phyloP scores from a whole-genome alignment of 1,139 yeast species.

The Magnusiomyces suaveolens region DNA sequence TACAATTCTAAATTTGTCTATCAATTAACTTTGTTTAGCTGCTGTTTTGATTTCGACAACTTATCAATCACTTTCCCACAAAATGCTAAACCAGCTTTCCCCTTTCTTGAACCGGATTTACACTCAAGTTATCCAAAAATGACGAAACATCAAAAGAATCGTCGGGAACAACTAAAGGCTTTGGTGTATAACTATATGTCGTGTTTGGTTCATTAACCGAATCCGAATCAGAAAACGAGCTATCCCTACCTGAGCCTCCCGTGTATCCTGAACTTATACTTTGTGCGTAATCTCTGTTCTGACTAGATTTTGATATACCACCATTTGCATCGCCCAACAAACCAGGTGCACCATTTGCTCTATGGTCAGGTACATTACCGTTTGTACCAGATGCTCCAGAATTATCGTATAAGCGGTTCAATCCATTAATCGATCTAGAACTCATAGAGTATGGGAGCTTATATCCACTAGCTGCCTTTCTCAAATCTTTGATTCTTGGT shows the following conservation, averaged over 20 bases:
- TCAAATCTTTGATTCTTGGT: conserved; percentile 23
- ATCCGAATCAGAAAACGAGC: not conserved
- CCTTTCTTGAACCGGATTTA: conserved; percentile 17
- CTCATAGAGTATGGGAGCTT: conserved; percentile 8
- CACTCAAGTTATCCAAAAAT: conserved; percentile 17
- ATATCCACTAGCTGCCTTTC: conserved; percentile 22
- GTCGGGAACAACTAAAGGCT: conserved; percentile 4
- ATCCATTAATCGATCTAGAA: not conserved
- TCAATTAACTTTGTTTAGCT: not conserved
- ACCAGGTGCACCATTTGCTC: not conserved
- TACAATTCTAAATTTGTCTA: not conserved
- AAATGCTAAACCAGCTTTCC: conserved; percentile 18
- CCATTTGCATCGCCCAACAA: not conserved
- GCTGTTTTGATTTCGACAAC: too few relatives aligned
- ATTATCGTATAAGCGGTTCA: not conserved
- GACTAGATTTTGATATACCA: too few relatives aligned
- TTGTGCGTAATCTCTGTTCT: not conserved
- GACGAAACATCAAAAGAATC: conserved; percentile 18
- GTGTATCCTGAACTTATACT: conserved; percentile 13
- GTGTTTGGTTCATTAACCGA: not conserved
- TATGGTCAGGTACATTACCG: not conserved
- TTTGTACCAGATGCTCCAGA: not conserved
- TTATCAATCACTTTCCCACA: too few relatives aligned
- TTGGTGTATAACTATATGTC: not conserved
- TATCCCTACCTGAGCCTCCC: conserved; percentile 3